Base-by-base conservation (phyloP, 306 rosid species). In the Vicia villosa region DNA sequence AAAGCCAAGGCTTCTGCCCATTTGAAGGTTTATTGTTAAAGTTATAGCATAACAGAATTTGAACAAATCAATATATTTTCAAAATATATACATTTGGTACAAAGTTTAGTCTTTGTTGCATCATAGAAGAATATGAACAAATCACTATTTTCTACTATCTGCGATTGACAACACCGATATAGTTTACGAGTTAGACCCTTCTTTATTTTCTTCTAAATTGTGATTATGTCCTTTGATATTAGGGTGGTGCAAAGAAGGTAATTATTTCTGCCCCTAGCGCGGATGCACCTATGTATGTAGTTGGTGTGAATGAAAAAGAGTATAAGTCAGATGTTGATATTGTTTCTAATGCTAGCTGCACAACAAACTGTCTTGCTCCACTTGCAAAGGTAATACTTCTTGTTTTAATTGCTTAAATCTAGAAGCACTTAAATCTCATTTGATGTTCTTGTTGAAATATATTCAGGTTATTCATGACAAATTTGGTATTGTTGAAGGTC, bases 181-280 rank as follows among this genome's bases (percentile, higher is more conserved):
- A 47, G 7, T 47, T 47, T 47, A 47, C 16, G 10, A 10, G 9
- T 55, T 28, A 59, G 16, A 12, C 19, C 4, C 0, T 20, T 8
- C 19, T 63, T 61, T 4, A 61, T 5, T 8, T 56, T 64, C 28
- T 22, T 26, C 22, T 2, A 24, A 46, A 24, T 17, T 41, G 16
- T 59, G 13, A 21, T 21, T 19, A 34, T 42, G 21, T 57, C 1
- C 16, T 21, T 71, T 43, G 46, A 3, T 26, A 46, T 28, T 72
- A 92, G 98, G 98, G 92, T 26, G 98, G 96, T 78, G 97, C 95
- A 19, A 89, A 92, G 88, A 92, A 92, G 84, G 96, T 92, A n/a
- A 67, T 92, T 66, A 91, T 91, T 70, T 91, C 97, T 24, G 96
- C 97, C 51, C 97, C 97, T 0, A 89, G 97, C 73, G 89, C 87